Conservation (phyloP, 331 rosid genomes). For the Telfairia occidentalis region DNA sequence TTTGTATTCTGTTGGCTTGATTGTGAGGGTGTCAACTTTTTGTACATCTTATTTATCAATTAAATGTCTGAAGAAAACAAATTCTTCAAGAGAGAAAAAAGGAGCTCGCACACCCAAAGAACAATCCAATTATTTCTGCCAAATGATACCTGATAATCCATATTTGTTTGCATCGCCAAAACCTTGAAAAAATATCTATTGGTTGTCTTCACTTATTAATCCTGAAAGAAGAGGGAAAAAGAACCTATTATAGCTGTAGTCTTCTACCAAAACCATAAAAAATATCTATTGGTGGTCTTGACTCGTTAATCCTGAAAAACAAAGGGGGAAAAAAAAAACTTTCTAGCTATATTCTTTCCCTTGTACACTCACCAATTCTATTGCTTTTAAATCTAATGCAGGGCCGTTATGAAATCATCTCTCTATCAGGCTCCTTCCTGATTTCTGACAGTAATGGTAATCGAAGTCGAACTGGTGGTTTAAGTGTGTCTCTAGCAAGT, state of each 20-base stretch:
- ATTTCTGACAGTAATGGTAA: slow-evolving; percentile 84
- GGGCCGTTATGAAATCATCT: slow-evolving; percentile 86
- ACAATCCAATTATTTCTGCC: not conserved
- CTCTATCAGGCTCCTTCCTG: slow-evolving; percentile 87
- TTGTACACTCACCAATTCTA: not conserved
- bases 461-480: slow-evolving; percentile 62
- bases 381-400: slow-evolving; percentile 21
- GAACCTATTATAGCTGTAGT: not conserved
- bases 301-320: not conserved
- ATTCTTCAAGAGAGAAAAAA: not conserved
- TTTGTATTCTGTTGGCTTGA: not conserved
- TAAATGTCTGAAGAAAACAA: too few species aligned
- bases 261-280: not conserved
- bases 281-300: not conserved
- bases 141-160: not conserved
- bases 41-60: not conserved
- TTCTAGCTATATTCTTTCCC: not conserved
- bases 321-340: not conserved
- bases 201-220: not conserved
- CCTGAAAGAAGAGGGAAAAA: not conserved
- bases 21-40: not conserved
- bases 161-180: not conserved
- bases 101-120: not conserved
- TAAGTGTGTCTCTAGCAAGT: slow-evolving; percentile 43
- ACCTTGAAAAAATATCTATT: not conserved